Evolutionary conservation across 2,329 filamentous ascomycete genomes (phyloP), one percentile per base, ranked within the genome.

Genomic region (Aspergillus sp.): DNA sequence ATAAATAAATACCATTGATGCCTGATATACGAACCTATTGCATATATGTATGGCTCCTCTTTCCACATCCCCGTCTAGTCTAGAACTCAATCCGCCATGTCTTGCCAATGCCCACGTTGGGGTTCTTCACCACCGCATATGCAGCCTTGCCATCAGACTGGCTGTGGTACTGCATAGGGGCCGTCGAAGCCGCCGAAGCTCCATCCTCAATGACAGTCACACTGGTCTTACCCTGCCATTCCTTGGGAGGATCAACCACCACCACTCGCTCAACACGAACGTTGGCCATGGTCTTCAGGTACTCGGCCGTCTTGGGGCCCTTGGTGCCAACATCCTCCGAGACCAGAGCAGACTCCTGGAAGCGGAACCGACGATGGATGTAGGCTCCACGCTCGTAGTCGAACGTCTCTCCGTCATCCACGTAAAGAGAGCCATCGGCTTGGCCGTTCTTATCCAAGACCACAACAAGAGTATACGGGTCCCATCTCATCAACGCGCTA

Each of bases 341-440:
- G 5, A 81, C 81, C n/a, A 98, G 80, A 0, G 81, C 82, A 15
- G 83, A 82, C 53, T 80, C 79, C 5, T 75, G 71, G 61, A 93
- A 90, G 23, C 80, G 81, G 78, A 99, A 97, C 62, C 82, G 83
- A 61, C 92, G 90, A 78, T 96, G 89, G 68, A 98, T 93, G 77
- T 90, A 96, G 63, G 92, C 92, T 10, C 93, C 94, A 64, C 87
- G 81, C 75, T 96, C 82, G 72, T 91, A 92, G 58, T 96, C 92
- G 67, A 93, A 99, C 0, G 90, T 90, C 77, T 98, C 93, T 51
- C 95, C 95, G 66, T 99, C 95, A 71, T 99, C 95, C 30, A 92
- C 82, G 71, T 99, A 99, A 7, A 99, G 80, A 52, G 90, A 88
- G 27, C 95, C 95, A 51, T 89, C 85, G 0, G 94, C 92, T 68